Percentiles rank a stretch among this genome's conserved stretches.
These are phyloP conservation scores for Rhypophila decipiens DNA, from an alignment of 495 filamentous ascomycete species.

Conservation along the genomic window DNA sequence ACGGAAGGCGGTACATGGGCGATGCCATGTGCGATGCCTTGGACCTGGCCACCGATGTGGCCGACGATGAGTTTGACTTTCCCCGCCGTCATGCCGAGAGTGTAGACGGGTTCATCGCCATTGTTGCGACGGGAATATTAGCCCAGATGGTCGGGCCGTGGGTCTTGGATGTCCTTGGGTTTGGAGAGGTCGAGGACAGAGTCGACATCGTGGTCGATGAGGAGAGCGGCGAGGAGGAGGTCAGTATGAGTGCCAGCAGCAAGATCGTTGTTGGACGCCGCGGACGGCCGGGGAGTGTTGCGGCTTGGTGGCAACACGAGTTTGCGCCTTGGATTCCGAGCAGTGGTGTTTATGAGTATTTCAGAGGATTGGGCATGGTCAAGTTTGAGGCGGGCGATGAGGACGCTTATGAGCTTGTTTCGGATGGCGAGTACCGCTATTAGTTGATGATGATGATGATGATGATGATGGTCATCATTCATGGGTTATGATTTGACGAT, in stretches of 20 bases:
- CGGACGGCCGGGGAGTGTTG: conserved; percentile 1
- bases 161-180: conserved; percentile 19
- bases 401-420: not conserved
- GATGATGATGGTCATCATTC: no score
- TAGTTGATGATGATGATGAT: no score
- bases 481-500: not conserved
- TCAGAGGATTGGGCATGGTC: conserved; percentile 12
- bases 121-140: conserved; percentile 14
- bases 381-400: not conserved
- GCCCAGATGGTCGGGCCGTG: conserved; percentile 16
- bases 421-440: no score
- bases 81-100: conserved; percentile 10
- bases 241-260: not conserved
- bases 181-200: conserved; percentile 9
- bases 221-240: not conserved
- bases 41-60: conserved; percentile 12
- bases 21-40: conserved; percentile 14
- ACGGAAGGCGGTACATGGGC: conserved; percentile 10
- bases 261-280: not conserved
- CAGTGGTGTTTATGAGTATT: conserved; percentile 4
- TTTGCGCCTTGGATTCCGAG: conserved; percentile 14
- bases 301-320: conserved; percentile 15
- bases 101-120: conserved; percentile 18
- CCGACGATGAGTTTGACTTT: conserved; percentile 14
- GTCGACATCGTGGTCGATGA: not conserved